Conservation (phyloP, 129 eudicot genomes). For the Pittosporum tobira region DNA sequence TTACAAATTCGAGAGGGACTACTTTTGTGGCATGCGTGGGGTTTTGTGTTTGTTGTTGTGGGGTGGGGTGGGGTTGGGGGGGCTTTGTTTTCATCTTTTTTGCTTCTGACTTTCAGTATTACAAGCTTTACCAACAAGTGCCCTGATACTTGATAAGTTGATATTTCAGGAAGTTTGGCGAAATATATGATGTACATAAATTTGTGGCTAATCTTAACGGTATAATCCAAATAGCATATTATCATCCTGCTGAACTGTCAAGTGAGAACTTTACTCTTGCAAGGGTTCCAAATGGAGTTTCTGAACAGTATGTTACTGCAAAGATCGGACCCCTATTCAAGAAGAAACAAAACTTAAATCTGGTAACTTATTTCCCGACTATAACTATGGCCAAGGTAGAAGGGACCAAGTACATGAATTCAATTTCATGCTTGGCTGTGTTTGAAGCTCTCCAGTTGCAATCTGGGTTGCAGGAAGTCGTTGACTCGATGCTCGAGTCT, state of each 20-base stretch:
- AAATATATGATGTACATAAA: conserved; percentile 29
- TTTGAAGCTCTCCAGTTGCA: conserved; percentile 38
- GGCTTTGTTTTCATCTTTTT: too few relatives aligned
- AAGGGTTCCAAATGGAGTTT: conserved; percentile 51
- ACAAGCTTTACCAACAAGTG: neutral
- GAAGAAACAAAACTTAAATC: conserved; percentile 9
- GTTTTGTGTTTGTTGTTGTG: too few relatives aligned
- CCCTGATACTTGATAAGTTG: neutral
- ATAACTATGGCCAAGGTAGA: conserved; percentile 13
- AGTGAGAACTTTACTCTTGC: conserved; percentile 23
- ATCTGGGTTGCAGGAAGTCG: neutral
- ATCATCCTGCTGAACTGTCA: conserved; percentile 18
- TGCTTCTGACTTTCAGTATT: too few relatives aligned
- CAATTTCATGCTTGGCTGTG: conserved; percentile 43
- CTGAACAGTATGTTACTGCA: conserved; percentile 33
- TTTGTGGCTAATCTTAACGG: conserved; percentile 47
- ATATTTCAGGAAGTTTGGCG: neutral
- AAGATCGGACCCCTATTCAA: conserved; percentile 42
- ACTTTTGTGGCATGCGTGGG: too few relatives aligned
- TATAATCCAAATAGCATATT: conserved; percentile 40
- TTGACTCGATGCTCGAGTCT: conserved; percentile 1
- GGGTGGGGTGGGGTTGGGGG: too few relatives aligned
- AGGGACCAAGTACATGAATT: conserved; percentile 20
- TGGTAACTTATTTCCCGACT: conserved; percentile 25
- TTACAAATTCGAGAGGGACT: too few relatives aligned